Base-by-base conservation (phyloP, 345 rosid genomes). In the Populus euphratica region DNA sequence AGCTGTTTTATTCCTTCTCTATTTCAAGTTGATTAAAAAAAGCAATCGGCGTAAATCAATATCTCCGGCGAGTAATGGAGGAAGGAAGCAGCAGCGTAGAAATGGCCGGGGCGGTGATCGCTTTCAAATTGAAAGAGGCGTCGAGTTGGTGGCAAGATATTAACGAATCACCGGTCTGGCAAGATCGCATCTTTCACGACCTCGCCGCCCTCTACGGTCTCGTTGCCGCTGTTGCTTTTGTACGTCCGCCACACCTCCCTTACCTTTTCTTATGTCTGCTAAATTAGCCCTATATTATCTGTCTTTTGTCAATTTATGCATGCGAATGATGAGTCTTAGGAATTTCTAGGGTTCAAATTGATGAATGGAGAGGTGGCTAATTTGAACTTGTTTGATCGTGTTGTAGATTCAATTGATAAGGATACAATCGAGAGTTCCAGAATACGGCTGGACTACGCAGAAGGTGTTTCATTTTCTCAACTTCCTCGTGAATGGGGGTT, bases 391-490 rank as follows among this genome's bases (percentile, higher is more conserved):
- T 59, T 77, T 68, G 21, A 47, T 9, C 36, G 5, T 38, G 59
- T 20, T 70, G 59, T 61, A 94, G 98, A 86, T 94, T 88, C 98
- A 94, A 89, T 76, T 94, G 66, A 83, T 92, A 68, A 87, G 98
- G 73, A 94, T 94, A 77, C 97, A 92, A 80, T 74, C 92, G 78
- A 85, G 97, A 84, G 98, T 94, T 82, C 98, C 98, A 0, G 98
- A 94, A 87, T 92, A 91, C 43, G 98, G 98, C 10, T 94, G 97
- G 98, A 94, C 98, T 41, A 94, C 94, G 21, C 98, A 92, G 83
- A 94, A 94, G 85, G 97, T 94, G 75, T 94, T 94, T 66, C 97
- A 94, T 84, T 89, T 94, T 81, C 92, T 94, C 80, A 94, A 94
- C 87, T 91, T 94, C 89, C 78, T 94, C 47, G 98, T 94, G 36